Conservation (phyloP, 2,329 filamentous ascomycete species). For the Alternaria angustiovoidea region DNA sequence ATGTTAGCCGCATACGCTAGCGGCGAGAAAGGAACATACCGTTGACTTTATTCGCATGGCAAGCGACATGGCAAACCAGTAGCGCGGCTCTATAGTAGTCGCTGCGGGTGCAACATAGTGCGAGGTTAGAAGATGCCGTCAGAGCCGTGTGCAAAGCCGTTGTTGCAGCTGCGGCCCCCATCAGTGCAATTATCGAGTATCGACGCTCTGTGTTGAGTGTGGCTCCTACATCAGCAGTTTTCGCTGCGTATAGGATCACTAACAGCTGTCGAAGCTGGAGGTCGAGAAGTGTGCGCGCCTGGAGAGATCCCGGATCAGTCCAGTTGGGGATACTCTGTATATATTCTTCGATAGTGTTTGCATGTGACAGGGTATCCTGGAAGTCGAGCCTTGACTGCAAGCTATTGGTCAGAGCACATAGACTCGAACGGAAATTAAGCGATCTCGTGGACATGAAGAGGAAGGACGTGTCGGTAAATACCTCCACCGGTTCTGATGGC, state of each 20-base stretch:
- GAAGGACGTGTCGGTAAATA: not conserved
- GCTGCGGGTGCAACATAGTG: conserved; percentile 27
- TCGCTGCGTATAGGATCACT: not conserved
- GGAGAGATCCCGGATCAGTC: not conserved
- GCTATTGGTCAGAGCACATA: conserved; percentile 22
- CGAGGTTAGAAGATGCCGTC: conserved; percentile 19
- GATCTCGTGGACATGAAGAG: not conserved
- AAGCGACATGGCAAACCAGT: conserved; percentile 31
- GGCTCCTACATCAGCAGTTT: not conserved
- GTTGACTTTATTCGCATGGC: conserved; percentile 15
- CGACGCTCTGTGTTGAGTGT: not conserved
- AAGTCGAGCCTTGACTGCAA: conserved; percentile 16
- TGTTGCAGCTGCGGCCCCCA: conserved; percentile 19
- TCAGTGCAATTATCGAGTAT: conserved; percentile 19
- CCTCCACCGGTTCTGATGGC: not conserved
- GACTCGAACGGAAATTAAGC: not conserved
- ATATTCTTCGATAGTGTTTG: not conserved
- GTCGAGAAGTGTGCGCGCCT: not conserved
- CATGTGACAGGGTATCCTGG: conserved; percentile 15
- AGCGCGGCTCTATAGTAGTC: conserved; percentile 32
- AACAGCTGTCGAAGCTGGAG: not conserved
- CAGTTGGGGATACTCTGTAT: not conserved
- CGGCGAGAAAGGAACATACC: conserved; percentile 4
- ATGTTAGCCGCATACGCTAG: conserved; percentile 14
- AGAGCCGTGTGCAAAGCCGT: conserved; percentile 25